These are phyloP conservation scores for Aspergillus latus DNA, from an alignment of 2,329 filamentous ascomycete genomes.

Conservation along the genomic window DNA sequence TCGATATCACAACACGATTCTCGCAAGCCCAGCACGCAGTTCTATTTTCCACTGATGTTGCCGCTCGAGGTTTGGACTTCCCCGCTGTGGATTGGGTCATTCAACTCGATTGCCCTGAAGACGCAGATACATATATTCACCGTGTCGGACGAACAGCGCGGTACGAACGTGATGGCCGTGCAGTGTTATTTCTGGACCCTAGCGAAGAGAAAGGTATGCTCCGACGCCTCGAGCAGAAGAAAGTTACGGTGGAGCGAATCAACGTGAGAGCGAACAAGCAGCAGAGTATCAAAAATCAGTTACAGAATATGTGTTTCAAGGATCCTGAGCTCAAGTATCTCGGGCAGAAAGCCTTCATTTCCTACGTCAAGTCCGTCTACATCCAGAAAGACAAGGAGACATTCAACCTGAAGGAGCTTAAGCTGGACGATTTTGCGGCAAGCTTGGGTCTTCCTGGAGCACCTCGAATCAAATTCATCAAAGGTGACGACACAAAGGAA, in stretches of 20 bases:
- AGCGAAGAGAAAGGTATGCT: slow-evolving; percentile 93
- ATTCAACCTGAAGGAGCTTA: slow-evolving; percentile 79
- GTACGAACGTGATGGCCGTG: slow-evolving; percentile 82
- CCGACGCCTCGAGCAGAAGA: slow-evolving; percentile 79
- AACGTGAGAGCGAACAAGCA: slow-evolving; percentile 89
- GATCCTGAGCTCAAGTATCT: slow-evolving; percentile 91
- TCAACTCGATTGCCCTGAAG: slow-evolving; percentile 96
- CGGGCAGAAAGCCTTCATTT: slow-evolving; percentile 92
- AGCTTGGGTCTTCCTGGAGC: slow-evolving; percentile 87
- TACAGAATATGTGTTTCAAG: slow-evolving; percentile 96
- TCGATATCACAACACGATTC: slow-evolving; percentile 86
- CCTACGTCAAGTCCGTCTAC: slow-evolving; percentile 80
- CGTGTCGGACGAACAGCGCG: slow-evolving; percentile 92
- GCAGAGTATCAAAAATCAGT: slow-evolving; percentile 74
- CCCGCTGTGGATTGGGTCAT: slow-evolving; percentile 98
- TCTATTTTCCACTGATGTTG: slow-evolving; percentile 92
- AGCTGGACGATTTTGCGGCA: slow-evolving; percentile 80
- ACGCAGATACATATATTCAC: slow-evolving; percentile 97
- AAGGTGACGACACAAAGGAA: slow-evolving; percentile 82
- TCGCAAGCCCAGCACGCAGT: slow-evolving; percentile 78
- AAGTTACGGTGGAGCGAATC: slow-evolving; percentile 82
- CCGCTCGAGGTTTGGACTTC: slow-evolving; percentile 91
- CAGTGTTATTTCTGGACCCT: slow-evolving; percentile 87
- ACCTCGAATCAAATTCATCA: slow-evolving; percentile 89
- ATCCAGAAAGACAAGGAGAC: slow-evolving; percentile 89